Percentiles rank a stretch among this genome's conserved stretches.
Conservation (phyloP, 805 yeast species). For the Sugiyamaella smithiae region DNA sequence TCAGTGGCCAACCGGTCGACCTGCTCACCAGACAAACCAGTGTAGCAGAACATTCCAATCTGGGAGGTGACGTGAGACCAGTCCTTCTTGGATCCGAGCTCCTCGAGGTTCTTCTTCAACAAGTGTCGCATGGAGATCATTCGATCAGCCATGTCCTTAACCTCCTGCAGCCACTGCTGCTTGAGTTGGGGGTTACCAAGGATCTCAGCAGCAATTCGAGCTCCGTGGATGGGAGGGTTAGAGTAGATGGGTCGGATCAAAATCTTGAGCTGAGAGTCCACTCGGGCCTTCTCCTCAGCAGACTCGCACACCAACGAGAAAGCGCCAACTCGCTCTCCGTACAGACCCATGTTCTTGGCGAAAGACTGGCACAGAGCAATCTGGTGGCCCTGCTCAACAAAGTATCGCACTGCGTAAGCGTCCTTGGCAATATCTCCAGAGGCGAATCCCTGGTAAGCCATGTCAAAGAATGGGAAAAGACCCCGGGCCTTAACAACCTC, state of each 20-base stretch:
- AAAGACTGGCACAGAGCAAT: slow-evolving; percentile 78
- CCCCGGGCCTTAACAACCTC: slow-evolving; percentile 55
- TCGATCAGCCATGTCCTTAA: slow-evolving; percentile 73
- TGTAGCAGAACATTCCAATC: slow-evolving; percentile 95
- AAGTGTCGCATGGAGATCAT: slow-evolving; percentile 67
- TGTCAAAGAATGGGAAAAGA: slow-evolving; percentile 80
- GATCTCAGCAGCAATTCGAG: slow-evolving; percentile 79
- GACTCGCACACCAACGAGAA: slow-evolving; percentile 54
- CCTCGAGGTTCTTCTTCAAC: slow-evolving; percentile 60
- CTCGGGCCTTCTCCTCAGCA: slow-evolving; percentile 44
- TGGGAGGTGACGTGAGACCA: slow-evolving; percentile 89
- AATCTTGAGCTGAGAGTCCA: slow-evolving; percentile 79
- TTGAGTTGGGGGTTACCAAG: slow-evolving; percentile 58
- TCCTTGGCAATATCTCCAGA: slow-evolving; percentile 80
- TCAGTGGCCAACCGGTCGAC: slow-evolving; percentile 67
- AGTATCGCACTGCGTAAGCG: slow-evolving; percentile 51
- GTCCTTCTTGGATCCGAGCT: slow-evolving; percentile 52
- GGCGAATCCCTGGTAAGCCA: slow-evolving; percentile 95
- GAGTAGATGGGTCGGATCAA: slow-evolving; percentile 85
- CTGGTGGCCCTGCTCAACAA: slow-evolving; percentile 40
- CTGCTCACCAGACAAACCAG: slow-evolving; percentile 73
- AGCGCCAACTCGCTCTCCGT: slow-evolving; percentile 94
- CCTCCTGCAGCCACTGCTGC: slow-evolving; percentile 77
- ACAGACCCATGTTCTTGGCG: slow-evolving; percentile 92
- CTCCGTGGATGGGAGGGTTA: slow-evolving; percentile 93